phyloP scores from a whole-genome alignment of 345 rosid species.

The Bruguiera gymnorhiza region DNA sequence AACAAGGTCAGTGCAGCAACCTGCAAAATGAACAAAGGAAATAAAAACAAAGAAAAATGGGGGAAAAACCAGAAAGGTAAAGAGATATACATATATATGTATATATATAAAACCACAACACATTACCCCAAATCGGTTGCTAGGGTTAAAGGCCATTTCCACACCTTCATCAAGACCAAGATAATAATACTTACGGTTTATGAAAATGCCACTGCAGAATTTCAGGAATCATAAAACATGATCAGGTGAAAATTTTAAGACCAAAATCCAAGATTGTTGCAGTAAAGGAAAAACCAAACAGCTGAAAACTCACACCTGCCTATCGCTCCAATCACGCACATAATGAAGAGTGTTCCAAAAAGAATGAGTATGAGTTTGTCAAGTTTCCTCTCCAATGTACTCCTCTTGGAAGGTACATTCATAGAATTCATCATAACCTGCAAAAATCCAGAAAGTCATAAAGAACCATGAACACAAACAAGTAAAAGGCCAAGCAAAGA shows the following conservation, averaged over 20 bases:
- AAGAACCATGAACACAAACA: neutral
- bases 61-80: neutral
- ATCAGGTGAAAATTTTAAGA: neutral
- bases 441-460: conserved; percentile 28
- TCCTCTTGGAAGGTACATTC: conserved; percentile 99
- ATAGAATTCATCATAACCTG: conserved; percentile 99
- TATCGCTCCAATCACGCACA: conserved; percentile 91
- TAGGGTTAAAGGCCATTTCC: conserved; percentile 65
- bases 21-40: conserved; percentile 43
- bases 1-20: conserved; percentile 71
- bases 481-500: neutral
- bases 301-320: conserved; percentile 59
- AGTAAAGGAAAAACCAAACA: conserved; percentile 11
- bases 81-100: neutral
- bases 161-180: conserved; percentile 47
- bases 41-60: neutral
- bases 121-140: conserved; percentile 67
- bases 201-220: conserved; percentile 81
- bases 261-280: conserved; percentile 8
- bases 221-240: conserved; percentile 24
- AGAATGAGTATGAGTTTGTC: conserved; percentile 94
- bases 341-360: conserved; percentile 72
- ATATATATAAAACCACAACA: conserved; percentile 13
- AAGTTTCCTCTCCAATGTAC: conserved; percentile 97
- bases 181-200: conserved; percentile 63